Evolutionary conservation across 2,329 filamentous ascomycete genomes (phyloP).

Genomic region (Penicillium sp.): DNA sequence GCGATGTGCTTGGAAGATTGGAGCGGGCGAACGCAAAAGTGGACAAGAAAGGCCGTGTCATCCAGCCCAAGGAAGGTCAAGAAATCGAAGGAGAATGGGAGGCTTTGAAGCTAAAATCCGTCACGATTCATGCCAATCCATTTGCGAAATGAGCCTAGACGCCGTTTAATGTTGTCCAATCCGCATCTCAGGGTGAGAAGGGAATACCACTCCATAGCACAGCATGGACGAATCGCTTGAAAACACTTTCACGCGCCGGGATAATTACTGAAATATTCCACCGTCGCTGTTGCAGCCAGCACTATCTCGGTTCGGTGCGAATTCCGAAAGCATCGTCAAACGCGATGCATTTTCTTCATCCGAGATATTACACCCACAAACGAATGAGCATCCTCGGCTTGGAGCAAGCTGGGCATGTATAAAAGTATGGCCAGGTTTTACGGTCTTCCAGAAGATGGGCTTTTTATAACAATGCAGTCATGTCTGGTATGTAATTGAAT

Average conservation of each 20-base stretch:
- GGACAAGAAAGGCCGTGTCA: constrained; percentile 60
- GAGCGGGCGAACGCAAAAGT: constrained; percentile 58
- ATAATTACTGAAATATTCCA: not conserved
- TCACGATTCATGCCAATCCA: constrained; percentile 63
- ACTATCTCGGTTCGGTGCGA: not conserved
- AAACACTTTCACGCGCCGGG: not conserved
- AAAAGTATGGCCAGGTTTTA: not conserved
- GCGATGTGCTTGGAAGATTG: constrained; percentile 45
- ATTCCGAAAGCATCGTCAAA: not conserved
- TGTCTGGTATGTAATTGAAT: not conserved
- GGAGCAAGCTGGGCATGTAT: not conserved
- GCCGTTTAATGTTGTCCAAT: not conserved
- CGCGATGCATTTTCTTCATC: not conserved
- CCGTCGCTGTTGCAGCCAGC: not conserved
- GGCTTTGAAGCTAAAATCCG: constrained; percentile 50
- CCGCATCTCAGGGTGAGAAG: not conserved
- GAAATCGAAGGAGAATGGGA: constrained; percentile 40
- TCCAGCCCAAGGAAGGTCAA: constrained; percentile 39
- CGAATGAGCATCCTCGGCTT: not conserved
- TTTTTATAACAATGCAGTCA: not conserved
- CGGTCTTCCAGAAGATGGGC: too few relatives aligned
- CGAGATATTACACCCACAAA: not conserved
- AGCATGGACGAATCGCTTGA: not conserved
- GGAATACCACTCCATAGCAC: not conserved
- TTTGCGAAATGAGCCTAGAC: constrained; percentile 49